Base-by-base conservation (phyloP, 1,284 basidiomycete species). In the Moesziomyces globuligerus region DNA sequence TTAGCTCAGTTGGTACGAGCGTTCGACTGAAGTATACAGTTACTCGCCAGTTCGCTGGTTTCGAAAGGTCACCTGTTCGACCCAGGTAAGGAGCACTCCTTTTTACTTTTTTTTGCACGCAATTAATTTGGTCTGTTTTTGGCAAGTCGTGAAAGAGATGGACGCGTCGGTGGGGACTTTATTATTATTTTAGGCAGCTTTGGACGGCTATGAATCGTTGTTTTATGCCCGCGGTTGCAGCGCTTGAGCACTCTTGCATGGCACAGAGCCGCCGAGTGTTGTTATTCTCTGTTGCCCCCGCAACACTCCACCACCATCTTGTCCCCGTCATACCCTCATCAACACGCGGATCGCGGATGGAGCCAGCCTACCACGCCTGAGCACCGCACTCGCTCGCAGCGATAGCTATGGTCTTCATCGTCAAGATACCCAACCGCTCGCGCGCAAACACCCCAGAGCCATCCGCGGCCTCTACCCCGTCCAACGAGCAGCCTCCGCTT, bases 1-100 rank as follows among this genome's bases (percentile, higher is more conserved):
- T 58, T 72, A 72, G 68, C 68, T 72, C 68, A 72, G 68, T 57
- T 72, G 68, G 68, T 72, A 72, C 68, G 68, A 72, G 68, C 68
- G 68, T 72, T 50, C 68, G 68, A 72, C 68, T 72, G 68, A 72
- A 72, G 68, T 53, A 64, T 56, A 59, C 61, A 65, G 67, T 70
- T 65, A 49, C 42, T 65, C 44, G 45, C 53, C 51, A 55, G 45
- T 56, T 45, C 25, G 20, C 28, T n/a, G 43, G 38, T 44, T 49
- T 68, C 65, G 65, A 46, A 42, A 68, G 65, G 65, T 68, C 65
- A 69, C 51, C 59, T 69, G 66, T 69, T 69, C 66, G 66, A 69
- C 52, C 66, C 66, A 69, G 66, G 66, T 69, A 58, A 59, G 59
- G 48, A 69, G 66, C 66, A 69, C 48, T 58, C 24, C 18, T 43